These are phyloP conservation scores for Scutellaria galericulata DNA, from an alignment of 257 asterid genomes.

Conservation along the genomic window DNA sequence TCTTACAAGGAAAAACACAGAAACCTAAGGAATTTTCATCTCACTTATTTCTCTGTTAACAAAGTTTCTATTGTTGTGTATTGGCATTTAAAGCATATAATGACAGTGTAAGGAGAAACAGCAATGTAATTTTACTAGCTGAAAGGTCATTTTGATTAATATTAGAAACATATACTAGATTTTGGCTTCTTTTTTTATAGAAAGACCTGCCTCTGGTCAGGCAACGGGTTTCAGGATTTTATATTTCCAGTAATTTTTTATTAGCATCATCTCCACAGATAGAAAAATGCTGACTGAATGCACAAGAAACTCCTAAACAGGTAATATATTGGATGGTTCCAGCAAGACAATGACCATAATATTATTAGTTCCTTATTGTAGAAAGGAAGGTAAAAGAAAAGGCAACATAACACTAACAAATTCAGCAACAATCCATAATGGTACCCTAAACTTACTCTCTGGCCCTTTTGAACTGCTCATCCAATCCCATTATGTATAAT, in stretches of 20 bases:
- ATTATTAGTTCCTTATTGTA: neutral
- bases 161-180: neutral
- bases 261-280: neutral
- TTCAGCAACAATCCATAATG: slow-evolving; percentile 17
- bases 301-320: slow-evolving; percentile 20
- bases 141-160: slow-evolving; percentile 22
- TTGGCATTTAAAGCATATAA: slow-evolving; percentile 23
- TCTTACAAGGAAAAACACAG: slow-evolving; percentile 27
- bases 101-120: slow-evolving; percentile 15
- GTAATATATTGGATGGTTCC: slow-evolving; percentile 11
- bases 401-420: slow-evolving; percentile 4
- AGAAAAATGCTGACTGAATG: slow-evolving; percentile 16
- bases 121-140: neutral
- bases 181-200: slow-evolving; percentile 8
- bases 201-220: neutral
- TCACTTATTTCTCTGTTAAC: slow-evolving; percentile 22
- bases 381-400: slow-evolving; percentile 24
- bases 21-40: slow-evolving; percentile 26
- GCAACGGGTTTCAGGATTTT: neutral
- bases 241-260: slow-evolving; percentile 10
- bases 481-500: slow-evolving; percentile 92
- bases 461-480: slow-evolving; percentile 94
- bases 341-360: neutral
- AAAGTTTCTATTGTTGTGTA: slow-evolving; percentile 10
- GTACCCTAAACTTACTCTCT: slow-evolving; percentile 73